phyloP scores from a whole-genome alignment of 164 flowering plant species.

The Magnolia kwangsiensis region DNA sequence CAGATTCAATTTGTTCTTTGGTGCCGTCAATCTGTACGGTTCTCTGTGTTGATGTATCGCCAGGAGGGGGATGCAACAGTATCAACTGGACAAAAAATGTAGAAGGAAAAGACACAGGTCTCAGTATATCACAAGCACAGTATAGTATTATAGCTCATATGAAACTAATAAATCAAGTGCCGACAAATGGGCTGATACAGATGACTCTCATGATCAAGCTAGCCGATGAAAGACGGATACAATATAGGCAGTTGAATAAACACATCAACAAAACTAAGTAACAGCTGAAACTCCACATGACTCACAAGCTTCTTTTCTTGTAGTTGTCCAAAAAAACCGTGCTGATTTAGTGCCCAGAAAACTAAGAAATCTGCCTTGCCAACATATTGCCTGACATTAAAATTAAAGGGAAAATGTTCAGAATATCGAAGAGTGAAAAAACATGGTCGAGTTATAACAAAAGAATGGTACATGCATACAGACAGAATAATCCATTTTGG shows the following conservation, averaged over 20 bases:
- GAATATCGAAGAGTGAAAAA: not conserved
- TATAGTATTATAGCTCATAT: not conserved
- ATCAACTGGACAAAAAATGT: conserved; percentile 43
- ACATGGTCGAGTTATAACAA: not conserved
- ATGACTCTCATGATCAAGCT: no score
- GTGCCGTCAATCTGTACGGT: conserved; percentile 73
- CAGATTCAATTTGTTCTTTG: conserved; percentile 71
- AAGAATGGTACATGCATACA: not conserved
- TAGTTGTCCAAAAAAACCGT: conserved; percentile 34
- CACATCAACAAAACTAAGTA: not conserved
- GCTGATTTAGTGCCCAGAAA: conserved; percentile 34
- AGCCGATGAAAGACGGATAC: not conserved
- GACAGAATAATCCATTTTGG: not conserved
- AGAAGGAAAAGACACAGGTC: no score
- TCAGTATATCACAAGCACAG: not conserved
- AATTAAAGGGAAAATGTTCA: not conserved
- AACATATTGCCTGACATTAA: conserved; percentile 31
- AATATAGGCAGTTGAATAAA: not conserved
- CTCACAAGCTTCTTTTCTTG: conserved; percentile 42
- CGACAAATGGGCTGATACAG: no score
- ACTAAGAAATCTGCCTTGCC: conserved; percentile 40
- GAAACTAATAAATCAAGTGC: no score
- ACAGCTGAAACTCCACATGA: conserved; percentile 4
- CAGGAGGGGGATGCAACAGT: conserved; percentile 87
- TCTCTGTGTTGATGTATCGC: conserved; percentile 72